phyloP scores from a whole-genome alignment of 1,139 yeast genomes.

The Protomyces inouyei region DNA sequence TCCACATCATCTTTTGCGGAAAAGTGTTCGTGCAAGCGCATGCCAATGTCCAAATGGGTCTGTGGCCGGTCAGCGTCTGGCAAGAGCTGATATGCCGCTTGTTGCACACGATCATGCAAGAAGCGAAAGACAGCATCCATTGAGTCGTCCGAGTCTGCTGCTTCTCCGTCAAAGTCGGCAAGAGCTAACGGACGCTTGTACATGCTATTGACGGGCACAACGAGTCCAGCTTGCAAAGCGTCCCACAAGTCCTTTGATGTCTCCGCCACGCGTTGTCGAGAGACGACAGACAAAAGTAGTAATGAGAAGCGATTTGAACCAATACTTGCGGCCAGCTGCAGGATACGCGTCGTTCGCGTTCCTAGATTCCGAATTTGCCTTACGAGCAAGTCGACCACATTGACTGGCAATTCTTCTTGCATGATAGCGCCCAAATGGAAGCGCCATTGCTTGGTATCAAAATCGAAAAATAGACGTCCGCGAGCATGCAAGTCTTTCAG shows the following conservation, averaged over 20 bases:
- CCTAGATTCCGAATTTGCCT: conserved; percentile 2
- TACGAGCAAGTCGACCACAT: conserved; percentile 17
- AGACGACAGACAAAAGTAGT: conserved; percentile 2
- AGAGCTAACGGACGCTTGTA: conserved; percentile 12
- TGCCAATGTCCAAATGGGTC: conserved; percentile 21
- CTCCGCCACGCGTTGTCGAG: not conserved
- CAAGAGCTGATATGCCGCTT: conserved; percentile 16
- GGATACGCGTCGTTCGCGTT: not conserved
- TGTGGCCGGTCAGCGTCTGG: conserved; percentile 5
- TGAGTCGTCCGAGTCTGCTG: conserved; percentile 4
- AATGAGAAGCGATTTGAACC: conserved; percentile 20
- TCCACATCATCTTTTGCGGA: not conserved
- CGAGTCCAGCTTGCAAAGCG: conserved; percentile 18
- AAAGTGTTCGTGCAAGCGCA: conserved; percentile 1
- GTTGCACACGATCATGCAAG: conserved; percentile 26
- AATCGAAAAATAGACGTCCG: conserved; percentile 11
- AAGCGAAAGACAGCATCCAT: conserved; percentile 17
- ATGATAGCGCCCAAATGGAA: conserved; percentile 15
- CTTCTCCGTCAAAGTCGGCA: not conserved
- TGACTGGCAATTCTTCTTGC: conserved; percentile 18
- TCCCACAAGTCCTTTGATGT: conserved; percentile 12
- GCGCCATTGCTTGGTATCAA: conserved; percentile 5
- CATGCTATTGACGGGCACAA: conserved; percentile 12
- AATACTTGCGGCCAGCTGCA: conserved; percentile 21
- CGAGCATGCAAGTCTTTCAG: conserved; percentile 3